A percentile compares a stretch with the other conserved stretches of the same genome.
phyloP scores from a whole-genome alignment of 2,329 filamentous ascomycete genomes.

The Phyllosticta citribraziliensis region DNA sequence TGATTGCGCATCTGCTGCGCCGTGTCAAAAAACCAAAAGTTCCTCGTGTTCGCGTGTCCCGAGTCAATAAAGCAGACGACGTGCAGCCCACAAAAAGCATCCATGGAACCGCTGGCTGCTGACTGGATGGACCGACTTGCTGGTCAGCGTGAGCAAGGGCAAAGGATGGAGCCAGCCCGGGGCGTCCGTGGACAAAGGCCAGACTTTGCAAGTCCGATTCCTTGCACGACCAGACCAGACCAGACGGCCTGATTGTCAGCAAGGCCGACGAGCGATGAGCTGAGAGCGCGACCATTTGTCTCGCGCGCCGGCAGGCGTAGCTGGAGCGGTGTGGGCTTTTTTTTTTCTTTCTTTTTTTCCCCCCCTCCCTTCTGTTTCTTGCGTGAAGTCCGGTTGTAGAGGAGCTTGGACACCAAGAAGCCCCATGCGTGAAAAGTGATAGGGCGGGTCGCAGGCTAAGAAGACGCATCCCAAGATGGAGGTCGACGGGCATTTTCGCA shows the following conservation, averaged over 20 bases:
- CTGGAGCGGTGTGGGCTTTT: neutral
- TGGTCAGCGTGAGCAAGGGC: neutral
- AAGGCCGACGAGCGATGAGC: neutral
- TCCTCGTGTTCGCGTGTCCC: too few species aligned
- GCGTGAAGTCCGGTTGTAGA: neutral
- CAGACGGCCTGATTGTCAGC: neutral
- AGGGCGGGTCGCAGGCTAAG: neutral
- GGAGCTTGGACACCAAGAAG: neutral
- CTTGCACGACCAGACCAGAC: neutral
- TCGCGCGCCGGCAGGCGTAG: neutral
- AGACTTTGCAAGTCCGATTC: neutral
- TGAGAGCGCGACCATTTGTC: neutral
- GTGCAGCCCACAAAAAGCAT: too few species aligned
- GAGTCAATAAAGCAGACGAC: too few species aligned
- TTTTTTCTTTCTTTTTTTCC: neutral
- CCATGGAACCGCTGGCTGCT: too few species aligned
- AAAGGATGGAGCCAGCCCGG: neutral
- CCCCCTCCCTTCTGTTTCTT: too few species aligned
- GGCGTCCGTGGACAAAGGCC: neutral
- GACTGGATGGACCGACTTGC: too few species aligned
- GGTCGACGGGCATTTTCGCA: neutral
- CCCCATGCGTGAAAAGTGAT: neutral
- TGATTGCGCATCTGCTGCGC: too few species aligned
- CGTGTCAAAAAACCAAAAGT: too few species aligned
- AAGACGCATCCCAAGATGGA: neutral